Evolutionary conservation across 805 yeast genomes (phyloP), one percentile per base, ranked within the genome.

Genomic region (Barnettozyma sucrosica): DNA sequence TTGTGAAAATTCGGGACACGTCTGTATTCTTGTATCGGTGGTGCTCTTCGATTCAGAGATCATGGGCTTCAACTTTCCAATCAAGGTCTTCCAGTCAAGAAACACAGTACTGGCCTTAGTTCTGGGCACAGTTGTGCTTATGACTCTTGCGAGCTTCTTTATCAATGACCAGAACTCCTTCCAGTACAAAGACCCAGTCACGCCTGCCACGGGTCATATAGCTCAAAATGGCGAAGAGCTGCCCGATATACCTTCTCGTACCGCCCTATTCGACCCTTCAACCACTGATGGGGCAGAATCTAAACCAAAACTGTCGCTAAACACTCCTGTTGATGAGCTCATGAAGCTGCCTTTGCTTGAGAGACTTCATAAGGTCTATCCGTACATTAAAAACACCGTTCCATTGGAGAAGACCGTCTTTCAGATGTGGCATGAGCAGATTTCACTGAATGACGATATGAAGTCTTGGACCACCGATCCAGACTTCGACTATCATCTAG

Each of bases 361-460:
- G 18, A 47, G 58, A 18, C 42, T 56, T 5, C 38, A 26, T 1
- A 38, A 25, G 3, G 52, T 42, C 3, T 55, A 42, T 40, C 58
- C 57, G 6, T 52, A 55, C 30, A 18, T 36, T 2, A 30, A 26
- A 1, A 24, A 16, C 5, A 16, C 10, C 4, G 67, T 68, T 48
- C 74, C 42, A n/a, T 8, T 51, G 3, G 55, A 50, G 11, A 48
- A 47, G 28, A 54, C 45, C 36, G 46, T 51, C 38, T 53, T 53
- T 6, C 58, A 73, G 3, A 73, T 69, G 11, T 63, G 44, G 44
- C 44, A 41, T 20, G 44, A 41, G 20, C 36, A 41, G 26, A 41
- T 30, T 14, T 28, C 36, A 10, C 19, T 41, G 10, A 41, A 7
- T 28, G 37, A 32, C 11, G 20, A 30, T 7, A 41, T 41, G 38